Percentiles rank a stretch among this genome's conserved stretches.
phyloP scores from a whole-genome alignment of 192 early-diverging fungal genomes.

The Backusella tarrabulga region DNA sequence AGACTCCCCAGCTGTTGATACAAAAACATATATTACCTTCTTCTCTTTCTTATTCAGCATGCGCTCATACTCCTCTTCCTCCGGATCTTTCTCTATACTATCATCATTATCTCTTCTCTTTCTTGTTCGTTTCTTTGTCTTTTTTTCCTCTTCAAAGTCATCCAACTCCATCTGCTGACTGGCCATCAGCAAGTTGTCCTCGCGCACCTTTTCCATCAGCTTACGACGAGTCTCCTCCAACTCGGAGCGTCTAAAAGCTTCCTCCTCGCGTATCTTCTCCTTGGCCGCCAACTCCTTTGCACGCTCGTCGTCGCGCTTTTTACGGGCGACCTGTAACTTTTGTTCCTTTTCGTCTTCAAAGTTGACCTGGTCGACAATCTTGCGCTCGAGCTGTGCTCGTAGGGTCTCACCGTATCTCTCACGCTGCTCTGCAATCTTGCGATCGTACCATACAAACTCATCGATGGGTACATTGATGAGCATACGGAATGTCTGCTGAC shows the following conservation, averaged over 20 bases:
- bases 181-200: conserved; percentile 46
- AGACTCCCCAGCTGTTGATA: not conserved
- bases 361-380: conserved; percentile 55
- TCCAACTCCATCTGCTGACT: conserved; percentile 21
- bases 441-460: conserved; percentile 56
- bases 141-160: conserved; percentile 31
- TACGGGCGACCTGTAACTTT: conserved; percentile 48
- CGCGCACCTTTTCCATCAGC: conserved; percentile 38
- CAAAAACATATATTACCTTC: conserved; percentile 4
- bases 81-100: conserved; percentile 6
- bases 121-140: conserved; percentile 19
- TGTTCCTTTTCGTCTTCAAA: conserved; percentile 57
- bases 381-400: conserved; percentile 49
- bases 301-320: conserved; percentile 54
- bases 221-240: conserved; percentile 44
- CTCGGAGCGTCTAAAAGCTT: conserved; percentile 31
- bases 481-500: conserved; percentile 36
- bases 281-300: conserved; percentile 37
- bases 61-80: conserved; percentile 6
- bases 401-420: conserved; percentile 61
- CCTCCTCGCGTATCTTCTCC: conserved; percentile 17
- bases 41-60: not conserved
- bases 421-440: conserved; percentile 62
- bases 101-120: conserved; percentile 22
- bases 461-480: conserved; percentile 41